Evolutionary conservation across 805 yeast species (phyloP), one percentile per base, ranked within the genome.

Genomic region (Saccharomycopsis selenospora): DNA sequence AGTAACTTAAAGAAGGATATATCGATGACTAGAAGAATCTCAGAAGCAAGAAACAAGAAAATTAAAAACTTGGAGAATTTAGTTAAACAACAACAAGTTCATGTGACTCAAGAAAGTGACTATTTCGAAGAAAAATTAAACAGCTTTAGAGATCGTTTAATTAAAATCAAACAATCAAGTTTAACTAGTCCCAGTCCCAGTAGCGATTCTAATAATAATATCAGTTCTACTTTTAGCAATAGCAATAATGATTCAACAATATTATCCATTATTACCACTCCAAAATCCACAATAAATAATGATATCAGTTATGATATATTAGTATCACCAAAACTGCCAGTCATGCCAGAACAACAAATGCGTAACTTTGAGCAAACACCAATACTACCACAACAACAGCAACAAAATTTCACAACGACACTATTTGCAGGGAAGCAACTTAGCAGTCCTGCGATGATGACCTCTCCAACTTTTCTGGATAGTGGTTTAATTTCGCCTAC

Each of bases 41-140:
- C 82, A 26, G 80, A 75, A 17, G 65, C 77, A 14, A 71, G 87
- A 47, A 76, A 76, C 50, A 70, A 69, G 46, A 70, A 83, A 43
- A 82, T 84, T 43, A 68, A 69, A 46, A 70, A 74, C 26, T 66
- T 84, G 43, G 82, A 80, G 53, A 51, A 56, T 10, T 62, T 75
- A 28, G 63, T 82, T 47, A 62, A 64, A 29, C 76, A 74, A n/a
- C 77, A 80, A 51, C 78, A 76, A 51, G 56, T 61, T 27, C 66
- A 69, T 20, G 73, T 77, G 14, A 66, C 65, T 27, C 65, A 67
- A 36, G 85, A 81, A 55, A 66, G 78, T 5, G 59, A 63, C 3
- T 64, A 66, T 18, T 79, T 80, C 59, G 82, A 76, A 52, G 58
- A 64, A 30, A 70, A 68, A 53, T 59, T 77, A 22, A 47, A 52